Evolutionary conservation across 2,329 filamentous ascomycete species (phyloP).

Genomic region (Purpureocillium lavendulum): DNA sequence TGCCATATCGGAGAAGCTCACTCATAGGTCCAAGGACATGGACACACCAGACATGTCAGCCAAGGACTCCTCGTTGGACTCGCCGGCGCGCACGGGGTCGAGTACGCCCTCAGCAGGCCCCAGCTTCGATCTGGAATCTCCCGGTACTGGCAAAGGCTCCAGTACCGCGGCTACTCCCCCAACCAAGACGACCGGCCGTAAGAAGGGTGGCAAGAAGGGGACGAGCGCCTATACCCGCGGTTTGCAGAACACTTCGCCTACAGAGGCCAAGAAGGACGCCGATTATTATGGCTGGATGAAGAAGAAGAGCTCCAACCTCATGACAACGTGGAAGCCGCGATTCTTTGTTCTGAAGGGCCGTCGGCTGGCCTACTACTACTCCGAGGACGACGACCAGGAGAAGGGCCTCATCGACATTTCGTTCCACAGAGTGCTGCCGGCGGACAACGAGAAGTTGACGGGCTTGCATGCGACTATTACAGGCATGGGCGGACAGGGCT

Average conservation of each 20-base stretch:
- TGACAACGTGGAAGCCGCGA: slow-evolving; percentile 95
- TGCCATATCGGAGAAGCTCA: slow-evolving; percentile 72
- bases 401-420: slow-evolving; percentile 97
- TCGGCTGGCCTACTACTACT: slow-evolving; percentile 91
- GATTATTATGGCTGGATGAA: slow-evolving; percentile 99
- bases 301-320: slow-evolving; percentile 92
- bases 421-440: slow-evolving; percentile 90
- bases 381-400: slow-evolving; percentile 84
- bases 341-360: slow-evolving; percentile 92
- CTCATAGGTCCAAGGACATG: slow-evolving; percentile 43
- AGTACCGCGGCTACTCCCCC: slow-evolving; percentile 38
- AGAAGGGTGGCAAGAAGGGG: slow-evolving; percentile 86
- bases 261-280: slow-evolving; percentile 75
- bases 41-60: slow-evolving; percentile 40
- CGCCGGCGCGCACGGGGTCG: slow-evolving; percentile 70
- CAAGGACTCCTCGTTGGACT: slow-evolving; percentile 47
- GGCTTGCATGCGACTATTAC: slow-evolving; percentile 88
- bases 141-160: slow-evolving; percentile 52
- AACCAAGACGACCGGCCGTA: slow-evolving; percentile 40
- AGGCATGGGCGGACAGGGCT: slow-evolving; percentile 44
- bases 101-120: slow-evolving; percentile 55
- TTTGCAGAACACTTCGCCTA: slow-evolving; percentile 69
- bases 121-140: slow-evolving; percentile 74
- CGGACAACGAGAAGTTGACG: slow-evolving; percentile 83
- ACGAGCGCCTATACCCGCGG: slow-evolving; percentile 92